Evolutionary conservation across 306 rosid genomes (phyloP).

Genomic region (Cicer yamashitae): DNA sequence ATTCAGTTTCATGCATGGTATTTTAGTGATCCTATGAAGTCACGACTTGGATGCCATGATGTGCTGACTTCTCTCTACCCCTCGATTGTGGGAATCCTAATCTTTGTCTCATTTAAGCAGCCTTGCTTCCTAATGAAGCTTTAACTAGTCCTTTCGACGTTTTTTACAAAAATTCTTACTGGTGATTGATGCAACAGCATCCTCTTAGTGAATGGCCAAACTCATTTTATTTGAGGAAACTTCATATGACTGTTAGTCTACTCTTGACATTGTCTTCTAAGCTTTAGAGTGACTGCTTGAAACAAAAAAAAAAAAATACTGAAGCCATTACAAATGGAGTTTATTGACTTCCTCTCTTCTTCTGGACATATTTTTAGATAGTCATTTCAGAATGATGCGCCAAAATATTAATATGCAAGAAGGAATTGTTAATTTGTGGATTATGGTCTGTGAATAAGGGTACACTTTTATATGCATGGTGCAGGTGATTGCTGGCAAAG

Average conservation of each 20-base stretch:
- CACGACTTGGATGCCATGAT: constrained; percentile 13
- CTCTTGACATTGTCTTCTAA: constrained; percentile 14
- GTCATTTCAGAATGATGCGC: constrained; percentile 10
- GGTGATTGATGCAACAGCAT: constrained; percentile 6
- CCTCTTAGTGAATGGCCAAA: constrained; percentile 16
- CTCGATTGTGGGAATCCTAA: constrained; percentile 12
- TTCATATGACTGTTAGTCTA: constrained; percentile 14
- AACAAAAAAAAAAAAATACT: background rate
- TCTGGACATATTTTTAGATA: constrained; percentile 3
- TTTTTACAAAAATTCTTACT: background rate
- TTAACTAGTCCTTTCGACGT: constrained; percentile 22
- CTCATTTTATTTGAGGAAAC: constrained; percentile 39
- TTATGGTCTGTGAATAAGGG: constrained; percentile 33
- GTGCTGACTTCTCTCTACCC: background rate
- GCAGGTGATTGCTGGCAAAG: constrained; percentile 97
- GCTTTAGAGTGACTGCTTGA: constrained; percentile 2
- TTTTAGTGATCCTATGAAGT: constrained; percentile 31
- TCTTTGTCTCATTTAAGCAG: constrained; percentile 18
- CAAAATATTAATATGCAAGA: constrained; percentile 3
- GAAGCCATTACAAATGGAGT: constrained; percentile 21
- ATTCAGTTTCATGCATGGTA: constrained; percentile 5
- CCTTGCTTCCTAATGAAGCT: constrained; percentile 17
- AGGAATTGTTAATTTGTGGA: constrained; percentile 32
- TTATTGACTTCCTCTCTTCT: constrained; percentile 3
- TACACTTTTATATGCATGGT: constrained; percentile 37